Evolutionary conservation across 768 basidiomycete genomes (phyloP), one percentile per base, ranked within the genome.

Genomic region (Tricholoma sp.): DNA sequence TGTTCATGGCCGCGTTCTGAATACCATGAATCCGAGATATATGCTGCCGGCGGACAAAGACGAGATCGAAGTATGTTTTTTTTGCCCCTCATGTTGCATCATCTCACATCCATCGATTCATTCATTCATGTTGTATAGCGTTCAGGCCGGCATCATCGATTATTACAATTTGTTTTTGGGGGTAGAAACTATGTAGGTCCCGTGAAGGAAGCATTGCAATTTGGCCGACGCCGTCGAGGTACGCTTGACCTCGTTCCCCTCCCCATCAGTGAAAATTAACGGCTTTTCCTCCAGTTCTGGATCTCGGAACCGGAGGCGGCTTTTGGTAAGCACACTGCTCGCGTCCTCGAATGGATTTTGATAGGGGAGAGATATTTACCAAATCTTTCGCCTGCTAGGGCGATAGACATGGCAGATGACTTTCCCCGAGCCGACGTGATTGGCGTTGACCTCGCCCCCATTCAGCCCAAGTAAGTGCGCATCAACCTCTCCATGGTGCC

Each of bases 351-450:
- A 51, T 47, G n/a, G n/a, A 29, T 21, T 22, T 24, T 2, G 16
- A 41, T 7, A 21, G 21, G 24, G 22, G 24, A 45, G 31, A 47
- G 27, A 47, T 46, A 34, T 45, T 35, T 47, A 22, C 41, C 37
- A 35, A 27, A 32, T 27, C 22, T 24, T 58, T 24, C 56, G 50
- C 21, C 47, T 54, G 18, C 19, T 54, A 88, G 85, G 86, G 84
- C 87, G 22, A 82, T 88, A 61, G 83, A 84, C 68, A 80, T 88
- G 71, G 87, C 86, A 50, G 84, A 88, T 62, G 85, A 86, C 69
- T 88, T 89, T 68, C 83, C 83, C 45, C 66, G 75, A 50, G 84
- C 77, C 57, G 83, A 87, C 61, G 83, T 88, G 59, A 78, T 84
- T 66, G 87, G 85, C 21, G 74, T 86, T 59, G 86, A 89, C 73